Evolutionary conservation across 371 early-diverging fungal species (phyloP), one percentile per base, ranked within the genome.

Genomic region (Mucor indicus): DNA sequence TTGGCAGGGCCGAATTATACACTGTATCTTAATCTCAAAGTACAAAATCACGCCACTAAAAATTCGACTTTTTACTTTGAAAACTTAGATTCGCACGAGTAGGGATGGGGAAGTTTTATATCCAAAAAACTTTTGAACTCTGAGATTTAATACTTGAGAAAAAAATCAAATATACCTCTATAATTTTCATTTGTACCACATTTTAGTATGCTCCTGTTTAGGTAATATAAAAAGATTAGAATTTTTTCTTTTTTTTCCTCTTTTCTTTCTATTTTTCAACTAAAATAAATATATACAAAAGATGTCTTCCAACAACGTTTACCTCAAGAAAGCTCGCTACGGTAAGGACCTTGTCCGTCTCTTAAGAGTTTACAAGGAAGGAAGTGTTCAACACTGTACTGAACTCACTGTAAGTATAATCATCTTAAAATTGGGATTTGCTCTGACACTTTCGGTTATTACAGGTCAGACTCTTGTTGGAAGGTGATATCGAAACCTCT

Each of bases 271-370:
- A 6, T 8, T 8, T 8, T 29, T 12, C 6, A 29, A 6, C 12
- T 29, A 8, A 29, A 29, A 29, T 29, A 6, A 29, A 6, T 12
- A 8, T 29, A 8, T 29, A 29, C 6, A 6, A 29, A 29, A 6
- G 12, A 29, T 29, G 30, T 6, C 30, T 12, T 29, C 6, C 36
- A 42, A 45, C 43, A 59, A 68, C 55, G 68, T 71, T 38, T 68
- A 77, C 47, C 59, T 84, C 53, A 84, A 84, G 72, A 67, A 72
- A 16, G 77, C 81, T 55, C 69, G 79, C 23, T 86, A 84, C 64
- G 90, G 91, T 64, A 91, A 91, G 77, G 86, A 87, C 62, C 72
- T 77, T 35, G 86, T 91, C 50, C 86, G 88, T 48, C 65, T 91
- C 20, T 73, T 89, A 58, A 84, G 87, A 67, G 91, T 91, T 27